Conservation (phyloP, 495 filamentous ascomycete species). For the Mycothermus thermophilus region DNA sequence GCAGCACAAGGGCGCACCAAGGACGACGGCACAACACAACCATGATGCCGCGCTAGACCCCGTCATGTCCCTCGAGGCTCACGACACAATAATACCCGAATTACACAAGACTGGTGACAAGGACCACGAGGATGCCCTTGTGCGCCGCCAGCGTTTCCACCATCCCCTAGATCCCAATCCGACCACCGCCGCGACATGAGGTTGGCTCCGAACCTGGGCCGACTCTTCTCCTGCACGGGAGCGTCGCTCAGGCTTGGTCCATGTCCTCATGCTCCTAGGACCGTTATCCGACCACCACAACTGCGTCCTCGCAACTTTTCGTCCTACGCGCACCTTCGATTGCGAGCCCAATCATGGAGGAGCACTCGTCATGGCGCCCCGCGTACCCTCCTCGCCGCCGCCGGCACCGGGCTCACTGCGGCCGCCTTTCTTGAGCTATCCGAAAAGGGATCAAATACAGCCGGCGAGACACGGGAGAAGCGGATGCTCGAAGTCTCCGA, state of each 20-base stretch:
- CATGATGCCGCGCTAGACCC: neutral
- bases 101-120: neutral
- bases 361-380: neutral
- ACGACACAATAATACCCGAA: neutral
- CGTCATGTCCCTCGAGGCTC: constrained; percentile 7
- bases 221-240: constrained; percentile 14
- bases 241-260: constrained; percentile 1
- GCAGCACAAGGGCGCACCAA: no score
- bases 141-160: neutral
- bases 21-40: no score
- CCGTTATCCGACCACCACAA: neutral
- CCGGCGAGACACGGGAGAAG: constrained; percentile 56
- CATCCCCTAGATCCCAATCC: neutral
- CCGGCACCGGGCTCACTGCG: constrained; percentile 36
- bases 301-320: neutral
- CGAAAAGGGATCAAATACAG: constrained; percentile 45
- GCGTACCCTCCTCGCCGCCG: constrained; percentile 15
- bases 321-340: neutral
- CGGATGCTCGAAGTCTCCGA: constrained; percentile 75
- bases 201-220: constrained; percentile 13
- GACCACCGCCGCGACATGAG: constrained; percentile 18
- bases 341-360: constrained; percentile 10
- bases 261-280: neutral
- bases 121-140: constrained; percentile 8
- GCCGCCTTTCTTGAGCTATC: constrained; percentile 58